Percentiles rank a stretch among this genome's conserved stretches.
Evolutionary conservation across 2,329 filamentous ascomycete species (phyloP).

Genomic region (Orbilia brochopaga): DNA sequence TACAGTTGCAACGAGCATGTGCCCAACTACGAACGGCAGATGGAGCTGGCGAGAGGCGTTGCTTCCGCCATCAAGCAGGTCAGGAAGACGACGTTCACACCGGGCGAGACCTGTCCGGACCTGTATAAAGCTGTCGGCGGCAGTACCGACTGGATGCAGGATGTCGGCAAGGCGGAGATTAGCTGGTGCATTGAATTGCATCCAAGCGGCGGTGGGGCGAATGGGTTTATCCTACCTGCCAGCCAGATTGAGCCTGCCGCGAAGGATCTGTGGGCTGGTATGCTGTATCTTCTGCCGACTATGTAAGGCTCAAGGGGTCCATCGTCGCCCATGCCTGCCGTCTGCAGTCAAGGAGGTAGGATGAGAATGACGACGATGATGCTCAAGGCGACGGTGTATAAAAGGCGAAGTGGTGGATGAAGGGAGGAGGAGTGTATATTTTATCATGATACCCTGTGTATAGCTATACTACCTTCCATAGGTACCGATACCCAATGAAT

Average conservation of each 20-base stretch:
- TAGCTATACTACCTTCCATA: no score
- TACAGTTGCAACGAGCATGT: constrained; percentile 41
- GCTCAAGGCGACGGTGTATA: no score
- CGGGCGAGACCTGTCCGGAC: constrained; percentile 65
- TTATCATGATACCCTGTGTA: no score
- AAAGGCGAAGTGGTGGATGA: no score
- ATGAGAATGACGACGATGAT: no score
- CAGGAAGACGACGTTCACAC: constrained; percentile 60
- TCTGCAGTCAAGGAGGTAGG: no score
- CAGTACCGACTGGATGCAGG: constrained; percentile 60
- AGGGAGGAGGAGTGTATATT: no score
- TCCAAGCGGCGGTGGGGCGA: constrained; percentile 61
- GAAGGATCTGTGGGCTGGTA: constrained; percentile 62
- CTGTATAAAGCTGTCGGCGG: constrained; percentile 67
- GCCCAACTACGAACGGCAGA: constrained; percentile 30
- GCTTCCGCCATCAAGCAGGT: constrained; percentile 16
- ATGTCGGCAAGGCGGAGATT: constrained; percentile 56
- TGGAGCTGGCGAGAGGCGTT: constrained; percentile 20
- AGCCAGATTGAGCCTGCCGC: constrained; percentile 61
- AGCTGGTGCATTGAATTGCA: constrained; percentile 59
- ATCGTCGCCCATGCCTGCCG: not conserved
- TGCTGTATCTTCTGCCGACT: constrained; percentile 38
- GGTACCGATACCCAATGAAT: no score
- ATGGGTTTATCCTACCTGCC: constrained; percentile 62
- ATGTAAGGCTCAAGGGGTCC: constrained; percentile 26